Conservation (phyloP, 768 basidiomycete species). For the Mycena indigotica region DNA sequence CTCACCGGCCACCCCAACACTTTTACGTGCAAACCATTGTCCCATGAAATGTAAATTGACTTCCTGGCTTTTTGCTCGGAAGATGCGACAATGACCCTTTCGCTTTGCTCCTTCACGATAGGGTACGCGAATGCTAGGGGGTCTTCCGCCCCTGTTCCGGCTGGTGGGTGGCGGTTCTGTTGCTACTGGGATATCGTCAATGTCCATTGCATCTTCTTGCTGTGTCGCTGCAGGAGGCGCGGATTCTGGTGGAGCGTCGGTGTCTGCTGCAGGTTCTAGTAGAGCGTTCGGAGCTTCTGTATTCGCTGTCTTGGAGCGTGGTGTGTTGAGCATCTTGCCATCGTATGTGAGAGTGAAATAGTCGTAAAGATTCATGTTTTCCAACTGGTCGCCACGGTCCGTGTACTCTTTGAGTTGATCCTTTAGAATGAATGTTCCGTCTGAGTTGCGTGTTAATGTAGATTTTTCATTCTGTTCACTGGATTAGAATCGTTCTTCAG, state of each 20-base stretch:
- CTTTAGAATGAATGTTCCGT: not conserved
- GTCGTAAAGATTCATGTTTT: not conserved
- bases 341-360: slow-evolving; percentile 1
- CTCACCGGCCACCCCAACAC: slow-evolving; percentile 9
- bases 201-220: too few species aligned
- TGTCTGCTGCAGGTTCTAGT: not conserved
- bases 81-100: slow-evolving; percentile 18
- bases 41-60: slow-evolving; percentile 38
- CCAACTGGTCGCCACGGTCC: slow-evolving; percentile 19
- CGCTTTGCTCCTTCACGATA: slow-evolving; percentile 25
- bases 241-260: too few species aligned
- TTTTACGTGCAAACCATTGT: slow-evolving; percentile 30
- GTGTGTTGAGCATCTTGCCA: slow-evolving; percentile 21
- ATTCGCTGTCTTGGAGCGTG: not conserved
- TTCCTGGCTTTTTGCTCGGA: slow-evolving; percentile 31
- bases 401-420: slow-evolving; percentile 23
- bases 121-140: slow-evolving; percentile 11
- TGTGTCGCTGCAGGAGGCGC: too few species aligned
- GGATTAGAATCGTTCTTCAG: not conserved
- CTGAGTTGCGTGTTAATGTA: not conserved
- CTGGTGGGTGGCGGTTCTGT: slow-evolving; percentile 15
- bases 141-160: slow-evolving; percentile 18
- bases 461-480: not conserved
- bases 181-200: too few species aligned
- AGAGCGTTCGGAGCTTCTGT: not conserved